Base-by-base conservation (phyloP, 2,329 filamentous ascomycete genomes). In the Orbilia quercus region DNA sequence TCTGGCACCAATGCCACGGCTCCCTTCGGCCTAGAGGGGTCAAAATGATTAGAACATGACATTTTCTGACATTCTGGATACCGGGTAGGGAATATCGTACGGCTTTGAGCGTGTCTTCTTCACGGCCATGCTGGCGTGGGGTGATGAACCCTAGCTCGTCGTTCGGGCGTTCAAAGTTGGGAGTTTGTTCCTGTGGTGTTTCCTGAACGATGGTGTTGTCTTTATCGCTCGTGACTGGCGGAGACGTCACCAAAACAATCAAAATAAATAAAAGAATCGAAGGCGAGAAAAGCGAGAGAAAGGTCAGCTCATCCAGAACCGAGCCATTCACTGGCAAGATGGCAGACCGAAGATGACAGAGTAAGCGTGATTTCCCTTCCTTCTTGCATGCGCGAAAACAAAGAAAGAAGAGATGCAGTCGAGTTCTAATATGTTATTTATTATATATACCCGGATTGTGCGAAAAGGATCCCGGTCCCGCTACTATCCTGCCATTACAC, bases 171-270 rank as follows among this genome's bases (percentile, higher is more conserved):
- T 50, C 11, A 70, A n/a, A n/a, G 57, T 62, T 38, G 48, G 65
- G 65, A 57, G 44, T 54, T 69, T 16, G 42, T 38, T 70, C 25
- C 45, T 54, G 40, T 23, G 23, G 48, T 34, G 28, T 34, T 23
- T n/a, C 45, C 64, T 20, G n/a, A 31, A 25, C 20, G 57, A 34
- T 60, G 47, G 55, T 44, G 36, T 40, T 44, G 57, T 36, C 55
- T 60, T 67, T 69, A 62, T 64, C 44, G 58, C 67, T 65, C 48
- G 51, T 65, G 53, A 53, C 59, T 59, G 57, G 66, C 67, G 47
- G 34, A 38, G 34, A 50, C 23, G 47, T 67, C 63, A 59, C 55
- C 48, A 67, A 57, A 67, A 67, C 63, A 67, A 64, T 34, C 40
- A 16, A 54, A 54, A 64, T 34, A 53, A 53, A 58, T 20, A 36